Conservation (phyloP, 2,329 filamentous ascomycete species). For the Colletotrichum sp. region DNA sequence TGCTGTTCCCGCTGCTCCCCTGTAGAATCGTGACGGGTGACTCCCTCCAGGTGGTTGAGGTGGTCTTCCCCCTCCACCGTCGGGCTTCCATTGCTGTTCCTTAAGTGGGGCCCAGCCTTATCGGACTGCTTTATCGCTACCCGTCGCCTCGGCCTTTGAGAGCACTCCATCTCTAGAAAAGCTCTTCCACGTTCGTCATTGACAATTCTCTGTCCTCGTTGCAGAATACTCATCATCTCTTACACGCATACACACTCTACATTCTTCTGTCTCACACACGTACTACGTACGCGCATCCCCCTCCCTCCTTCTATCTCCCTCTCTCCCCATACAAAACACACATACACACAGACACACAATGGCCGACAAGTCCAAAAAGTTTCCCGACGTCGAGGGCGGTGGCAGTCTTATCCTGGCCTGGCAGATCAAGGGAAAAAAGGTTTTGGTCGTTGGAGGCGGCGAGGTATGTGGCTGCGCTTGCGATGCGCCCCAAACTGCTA, state of each 20-base stretch:
- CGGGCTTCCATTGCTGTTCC: not conserved
- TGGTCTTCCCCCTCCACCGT: not conserved
- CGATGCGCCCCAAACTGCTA: not conserved
- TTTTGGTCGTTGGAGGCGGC: constrained; percentile 93
- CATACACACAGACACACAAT: not conserved
- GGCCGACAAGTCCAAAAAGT: constrained; percentile 47
- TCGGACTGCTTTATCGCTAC: constrained; percentile 6
- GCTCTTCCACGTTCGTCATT: constrained; percentile 4
- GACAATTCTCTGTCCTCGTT: not conserved
- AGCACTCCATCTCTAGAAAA: not conserved
- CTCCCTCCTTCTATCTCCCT: not conserved
- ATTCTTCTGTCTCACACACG: not conserved
- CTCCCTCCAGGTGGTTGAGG: not conserved
- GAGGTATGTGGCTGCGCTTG: constrained; percentile 66
- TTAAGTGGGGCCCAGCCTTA: not conserved
- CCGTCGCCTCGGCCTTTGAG: not conserved
- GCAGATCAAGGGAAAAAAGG: constrained; percentile 88
- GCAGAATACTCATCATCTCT: not conserved
- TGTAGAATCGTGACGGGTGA: not conserved
- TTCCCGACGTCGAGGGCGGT: constrained; percentile 84
- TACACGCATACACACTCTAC: not conserved
- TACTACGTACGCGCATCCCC: not conserved
- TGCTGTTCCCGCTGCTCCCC: not conserved
- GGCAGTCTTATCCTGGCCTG: constrained; percentile 95
- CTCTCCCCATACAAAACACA: not conserved